phyloP scores from a whole-genome alignment of 192 early-diverging fungal genomes.

The Coemansia biformis region DNA sequence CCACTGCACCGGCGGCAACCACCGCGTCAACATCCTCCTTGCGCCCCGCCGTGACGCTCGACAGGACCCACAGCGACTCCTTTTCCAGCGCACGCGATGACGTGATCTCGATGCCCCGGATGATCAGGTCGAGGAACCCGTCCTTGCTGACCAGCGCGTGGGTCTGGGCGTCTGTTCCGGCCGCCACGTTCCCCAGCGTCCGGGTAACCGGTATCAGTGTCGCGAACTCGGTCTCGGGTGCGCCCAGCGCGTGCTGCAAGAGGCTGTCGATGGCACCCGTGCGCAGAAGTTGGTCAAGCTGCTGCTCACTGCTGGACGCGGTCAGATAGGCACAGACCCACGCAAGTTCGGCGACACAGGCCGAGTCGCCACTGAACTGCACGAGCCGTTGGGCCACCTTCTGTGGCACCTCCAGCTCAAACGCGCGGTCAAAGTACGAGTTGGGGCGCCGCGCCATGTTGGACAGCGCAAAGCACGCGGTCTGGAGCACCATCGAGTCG shows the following conservation, averaged over 20 bases:
- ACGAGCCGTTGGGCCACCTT: conserved; percentile 52
- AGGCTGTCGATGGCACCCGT: conserved; percentile 31
- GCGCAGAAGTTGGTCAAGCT: conserved; percentile 46
- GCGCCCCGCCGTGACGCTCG: conserved; percentile 57
- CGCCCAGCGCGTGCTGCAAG: conserved; percentile 5
- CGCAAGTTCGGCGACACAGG: conserved; percentile 57
- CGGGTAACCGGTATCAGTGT: conserved; percentile 57
- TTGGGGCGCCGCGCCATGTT: conserved; percentile 64
- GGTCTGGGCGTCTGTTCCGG: conserved; percentile 58
- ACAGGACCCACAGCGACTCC: conserved; percentile 67
- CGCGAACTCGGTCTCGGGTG: conserved; percentile 29
- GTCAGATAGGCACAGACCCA: conserved; percentile 67
- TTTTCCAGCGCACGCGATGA: conserved; percentile 56
- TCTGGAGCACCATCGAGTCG: conserved; percentile 55
- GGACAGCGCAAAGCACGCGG: conserved; percentile 67
- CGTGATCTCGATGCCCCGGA: conserved; percentile 27
- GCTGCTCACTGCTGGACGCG: conserved; percentile 42
- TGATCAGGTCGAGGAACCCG: conserved; percentile 47
- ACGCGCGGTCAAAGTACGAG: conserved; percentile 51
- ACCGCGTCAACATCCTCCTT: conserved; percentile 51
- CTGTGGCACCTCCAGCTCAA: conserved; percentile 46
- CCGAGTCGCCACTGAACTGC: conserved; percentile 27
- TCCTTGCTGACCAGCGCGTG: conserved; percentile 43
- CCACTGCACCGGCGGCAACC: conserved; percentile 51
- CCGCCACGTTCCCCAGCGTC: conserved; percentile 64